A percentile compares a stretch with the other conserved stretches of the same genome.
Conservation (phyloP, 2,329 filamentous ascomycete genomes). For the Apiospora marii region DNA sequence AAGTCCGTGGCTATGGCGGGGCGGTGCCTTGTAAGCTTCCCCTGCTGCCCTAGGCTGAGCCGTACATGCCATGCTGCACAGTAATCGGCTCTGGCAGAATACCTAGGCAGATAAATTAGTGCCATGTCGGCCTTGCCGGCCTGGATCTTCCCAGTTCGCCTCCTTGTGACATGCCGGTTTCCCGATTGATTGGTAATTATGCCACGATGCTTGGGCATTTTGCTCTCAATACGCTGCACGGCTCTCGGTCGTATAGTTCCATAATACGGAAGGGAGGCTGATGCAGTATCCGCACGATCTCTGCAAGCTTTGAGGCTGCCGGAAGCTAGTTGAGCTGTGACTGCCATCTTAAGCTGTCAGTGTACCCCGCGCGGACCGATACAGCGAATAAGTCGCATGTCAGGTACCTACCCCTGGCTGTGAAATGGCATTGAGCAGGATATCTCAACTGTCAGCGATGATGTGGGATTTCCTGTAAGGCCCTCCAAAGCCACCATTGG, state of each 20-base stretch:
- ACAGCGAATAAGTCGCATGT: too few species aligned
- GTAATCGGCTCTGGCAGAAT: neutral
- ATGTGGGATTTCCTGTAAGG: too few species aligned
- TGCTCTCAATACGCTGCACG: neutral
- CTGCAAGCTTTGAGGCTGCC: neutral
- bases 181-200: neutral
- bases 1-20: conserved; percentile 18
- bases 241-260: neutral
- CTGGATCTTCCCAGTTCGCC: neutral
- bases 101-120: neutral
- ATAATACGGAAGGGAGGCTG: neutral
- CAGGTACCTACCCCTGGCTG: too few species aligned
- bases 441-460: neutral
- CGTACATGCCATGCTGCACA: neutral
- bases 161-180: conserved; percentile 1
- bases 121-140: neutral
- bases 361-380: neutral
- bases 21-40: neutral
- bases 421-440: neutral
- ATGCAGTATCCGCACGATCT: neutral
- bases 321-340: neutral
- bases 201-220: neutral
- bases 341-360: neutral
- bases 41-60: neutral
- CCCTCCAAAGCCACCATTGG: neutral